Evolutionary conservation across 2,329 filamentous ascomycete genomes (phyloP), one percentile per base, ranked within the genome.

Genomic region (Hymenoscyphus fructigenus): DNA sequence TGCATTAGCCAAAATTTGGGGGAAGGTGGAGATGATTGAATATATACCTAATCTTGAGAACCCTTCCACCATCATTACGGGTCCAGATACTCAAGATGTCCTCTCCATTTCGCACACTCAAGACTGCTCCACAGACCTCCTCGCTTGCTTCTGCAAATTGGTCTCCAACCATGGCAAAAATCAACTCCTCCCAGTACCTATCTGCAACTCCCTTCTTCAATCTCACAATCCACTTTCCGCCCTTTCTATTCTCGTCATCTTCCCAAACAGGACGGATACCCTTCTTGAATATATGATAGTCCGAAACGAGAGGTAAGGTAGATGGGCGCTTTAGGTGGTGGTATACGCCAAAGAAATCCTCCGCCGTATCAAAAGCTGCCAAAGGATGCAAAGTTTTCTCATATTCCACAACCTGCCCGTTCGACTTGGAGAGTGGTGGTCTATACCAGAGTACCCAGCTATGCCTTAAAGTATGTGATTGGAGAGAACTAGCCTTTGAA

Each of bases 71-170:
- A 75, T 96, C 92, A 73, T 92, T 95, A 78, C 93, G 91, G 63
- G 93, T 96, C 95, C 95, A 99, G 76, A 99, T 93, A 80, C 93
- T 97, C 78, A 99, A 85, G 67, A 98, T 96, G 76, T 99, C 95
- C 80, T 99, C 95, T 55, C 93, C 94, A 74, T 93, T 96, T 68
- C 95, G 86, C 68, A 99, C 91, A 76, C 93, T 98, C 55, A 99
- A 84, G 34, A 99, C 95, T 62, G 91, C 92, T 66, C 95, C 95
- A 75, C 94, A 99, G 53, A 99, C 90, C 77, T 99, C 94, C 72
- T 98, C 94, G 60, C 90, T 88, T 44, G 93, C 93, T 75, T 98
- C 95, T 61, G 88, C 86, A 76, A 99, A 98, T 76, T 97, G 93
- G 74, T 98, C 93, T 55, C 95, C 95, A 65, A 97, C 88, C 72